Evolutionary conservation across 78 protist genomes (phyloP).

Genomic region (Dictyostelium capitatum): DNA sequence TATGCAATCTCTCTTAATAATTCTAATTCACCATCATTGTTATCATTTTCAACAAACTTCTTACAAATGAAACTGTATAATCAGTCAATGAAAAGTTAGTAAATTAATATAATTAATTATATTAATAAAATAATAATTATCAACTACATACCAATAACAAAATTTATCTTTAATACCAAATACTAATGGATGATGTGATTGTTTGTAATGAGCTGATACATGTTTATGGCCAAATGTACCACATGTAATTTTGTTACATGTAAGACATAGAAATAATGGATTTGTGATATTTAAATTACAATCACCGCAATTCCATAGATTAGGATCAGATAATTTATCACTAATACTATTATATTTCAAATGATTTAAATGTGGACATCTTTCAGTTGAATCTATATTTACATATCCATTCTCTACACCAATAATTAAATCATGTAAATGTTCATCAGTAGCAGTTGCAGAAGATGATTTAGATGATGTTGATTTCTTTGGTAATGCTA

Average conservation of each 20-base stretch:
- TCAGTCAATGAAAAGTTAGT: no score
- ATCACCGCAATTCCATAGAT: constrained; percentile 12
- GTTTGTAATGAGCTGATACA: background rate
- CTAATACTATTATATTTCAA: background rate
- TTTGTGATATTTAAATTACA: background rate
- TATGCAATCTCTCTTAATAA: constrained; percentile 6
- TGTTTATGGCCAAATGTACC: background rate
- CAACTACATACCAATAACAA: constrained; percentile 50
- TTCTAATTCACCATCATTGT: constrained; percentile 27
- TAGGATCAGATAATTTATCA: background rate
- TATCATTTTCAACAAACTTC: constrained; percentile 37
- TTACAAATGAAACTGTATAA: constrained; percentile 27
- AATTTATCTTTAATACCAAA: constrained; percentile 26
- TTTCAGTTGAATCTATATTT: background rate
- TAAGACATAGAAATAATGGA: constrained; percentile 30
- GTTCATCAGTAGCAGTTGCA: background rate
- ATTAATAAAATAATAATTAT: background rate
- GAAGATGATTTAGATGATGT: background rate
- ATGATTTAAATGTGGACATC: constrained; percentile 16
- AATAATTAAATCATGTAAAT: constrained; percentile 8
- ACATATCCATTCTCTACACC: constrained; percentile 15
- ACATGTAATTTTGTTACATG: constrained; percentile 33
- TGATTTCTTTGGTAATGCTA: background rate
- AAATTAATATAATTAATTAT: background rate
- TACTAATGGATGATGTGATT: constrained; percentile 23